Evolutionary conservation across 495 filamentous ascomycete genomes (phyloP).

Genomic region (Glonium stellatum): DNA sequence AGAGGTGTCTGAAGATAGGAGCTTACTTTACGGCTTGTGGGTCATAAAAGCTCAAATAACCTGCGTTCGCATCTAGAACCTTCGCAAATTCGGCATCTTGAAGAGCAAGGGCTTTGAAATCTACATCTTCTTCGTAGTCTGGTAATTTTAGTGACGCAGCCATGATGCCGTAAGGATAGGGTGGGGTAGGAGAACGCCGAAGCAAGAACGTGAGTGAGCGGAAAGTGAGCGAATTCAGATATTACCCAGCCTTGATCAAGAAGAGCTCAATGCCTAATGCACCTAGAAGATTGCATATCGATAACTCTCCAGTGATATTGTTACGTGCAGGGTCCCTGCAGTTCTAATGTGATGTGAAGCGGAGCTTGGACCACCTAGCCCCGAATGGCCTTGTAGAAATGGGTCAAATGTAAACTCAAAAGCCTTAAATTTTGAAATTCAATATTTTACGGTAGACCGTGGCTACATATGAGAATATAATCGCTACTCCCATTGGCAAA

Average conservation of each 20-base stretch:
- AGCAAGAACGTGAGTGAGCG: neutral
- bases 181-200: neutral
- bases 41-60: conserved; percentile 73
- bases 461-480: too few relatives aligned
- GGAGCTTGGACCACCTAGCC: too few relatives aligned
- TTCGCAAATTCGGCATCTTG: conserved; percentile 54
- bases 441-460: too few relatives aligned
- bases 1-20: neutral
- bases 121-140: conserved; percentile 53
- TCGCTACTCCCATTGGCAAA: too few relatives aligned
- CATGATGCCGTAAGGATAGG: neutral
- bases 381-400: too few relatives aligned
- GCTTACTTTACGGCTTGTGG: conserved; percentile 63
- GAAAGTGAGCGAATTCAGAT: neutral
- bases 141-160: neutral
- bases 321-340: too few relatives aligned
- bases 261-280: neutral
- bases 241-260: neutral
- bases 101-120: conserved; percentile 54
- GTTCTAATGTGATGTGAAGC: too few relatives aligned
- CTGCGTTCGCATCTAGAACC: conserved; percentile 40
- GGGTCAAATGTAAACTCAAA: too few relatives aligned
- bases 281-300: too few relatives aligned
- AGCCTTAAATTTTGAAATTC: too few relatives aligned
- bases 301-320: too few relatives aligned